Conservation (phyloP, 352 stramenopile genomes). For the Phytophthora megakarya region DNA sequence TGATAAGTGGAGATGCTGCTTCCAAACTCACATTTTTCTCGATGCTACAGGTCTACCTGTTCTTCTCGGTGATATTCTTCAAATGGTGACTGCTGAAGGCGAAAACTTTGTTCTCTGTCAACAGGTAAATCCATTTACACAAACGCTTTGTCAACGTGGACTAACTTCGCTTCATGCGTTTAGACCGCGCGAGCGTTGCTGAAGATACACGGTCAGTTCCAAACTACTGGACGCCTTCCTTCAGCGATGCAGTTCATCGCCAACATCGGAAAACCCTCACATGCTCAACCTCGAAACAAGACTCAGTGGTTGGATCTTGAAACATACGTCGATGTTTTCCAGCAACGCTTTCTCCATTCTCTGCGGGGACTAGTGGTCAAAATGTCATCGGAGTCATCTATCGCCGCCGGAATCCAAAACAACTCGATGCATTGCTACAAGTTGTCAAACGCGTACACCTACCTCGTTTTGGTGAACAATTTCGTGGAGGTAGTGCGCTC, state of each 20-base stretch:
- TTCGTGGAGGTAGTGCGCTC: conserved; percentile 46
- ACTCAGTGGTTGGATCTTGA: conserved; percentile 43
- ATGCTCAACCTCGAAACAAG: conserved; percentile 26
- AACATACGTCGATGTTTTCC: conserved; percentile 47
- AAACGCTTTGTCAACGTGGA: neutral
- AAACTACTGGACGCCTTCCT: conserved; percentile 32
- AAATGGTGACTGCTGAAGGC: conserved; percentile 95
- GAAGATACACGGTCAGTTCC: conserved; percentile 51
- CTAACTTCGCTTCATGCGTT: neutral
- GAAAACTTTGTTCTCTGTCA: conserved; percentile 97
- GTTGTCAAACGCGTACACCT: conserved; percentile 62
- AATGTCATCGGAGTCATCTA: conserved; percentile 30
- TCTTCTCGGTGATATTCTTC: conserved; percentile 92
- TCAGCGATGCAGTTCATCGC: conserved; percentile 50
- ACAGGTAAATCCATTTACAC: conserved; percentile 54
- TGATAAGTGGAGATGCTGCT: neutral
- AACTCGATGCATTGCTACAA: conserved; percentile 69
- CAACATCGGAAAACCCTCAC: conserved; percentile 47
- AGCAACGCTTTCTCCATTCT: conserved; percentile 63
- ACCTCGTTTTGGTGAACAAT: conserved; percentile 52
- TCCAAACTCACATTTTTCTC: neutral
- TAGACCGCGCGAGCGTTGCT: conserved; percentile 51
- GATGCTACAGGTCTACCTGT: conserved; percentile 37
- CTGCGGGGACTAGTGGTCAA: conserved; percentile 48
- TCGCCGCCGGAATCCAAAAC: conserved; percentile 56